A percentile compares a stretch with the other conserved stretches of the same genome.
Evolutionary conservation across 1,139 yeast species (phyloP).

Genomic region (Zygoascus hellenicus): DNA sequence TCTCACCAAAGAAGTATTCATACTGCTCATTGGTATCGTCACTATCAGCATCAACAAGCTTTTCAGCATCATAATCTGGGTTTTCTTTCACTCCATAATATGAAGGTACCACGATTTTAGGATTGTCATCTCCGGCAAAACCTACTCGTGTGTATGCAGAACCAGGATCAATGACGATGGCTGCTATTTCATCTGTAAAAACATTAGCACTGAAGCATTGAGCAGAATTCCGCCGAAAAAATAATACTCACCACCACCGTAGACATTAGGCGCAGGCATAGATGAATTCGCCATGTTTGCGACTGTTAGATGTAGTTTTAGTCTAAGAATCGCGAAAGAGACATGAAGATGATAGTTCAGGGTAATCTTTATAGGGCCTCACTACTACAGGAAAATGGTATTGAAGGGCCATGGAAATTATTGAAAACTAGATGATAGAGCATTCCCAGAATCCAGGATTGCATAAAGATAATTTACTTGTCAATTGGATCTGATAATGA

Average conservation of each 20-base stretch:
- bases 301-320: too few relatives aligned
- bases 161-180: constrained; percentile 89
- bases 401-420: too few relatives aligned
- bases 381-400: too few relatives aligned
- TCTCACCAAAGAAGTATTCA: constrained; percentile 30
- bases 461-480: too few relatives aligned
- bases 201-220: background rate
- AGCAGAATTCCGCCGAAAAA: background rate
- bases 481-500: too few relatives aligned
- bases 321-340: too few relatives aligned
- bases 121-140: constrained; percentile 91
- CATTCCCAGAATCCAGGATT: too few relatives aligned
- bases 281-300: constrained; percentile 4
- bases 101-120: constrained; percentile 71
- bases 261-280: constrained; percentile 41
- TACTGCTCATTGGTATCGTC: constrained; percentile 10
- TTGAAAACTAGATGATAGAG: too few relatives aligned
- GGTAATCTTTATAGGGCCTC: too few relatives aligned
- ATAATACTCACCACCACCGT: constrained; percentile 46
- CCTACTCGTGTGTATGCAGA: constrained; percentile 80
- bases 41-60: constrained; percentile 16
- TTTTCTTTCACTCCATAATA: constrained; percentile 25
- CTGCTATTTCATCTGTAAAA: constrained; percentile 67
- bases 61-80: constrained; percentile 20
- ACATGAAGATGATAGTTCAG: too few relatives aligned